Evolutionary conservation across 2,329 filamentous ascomycete species (phyloP).

Genomic region (Aspergillus sojae): DNA sequence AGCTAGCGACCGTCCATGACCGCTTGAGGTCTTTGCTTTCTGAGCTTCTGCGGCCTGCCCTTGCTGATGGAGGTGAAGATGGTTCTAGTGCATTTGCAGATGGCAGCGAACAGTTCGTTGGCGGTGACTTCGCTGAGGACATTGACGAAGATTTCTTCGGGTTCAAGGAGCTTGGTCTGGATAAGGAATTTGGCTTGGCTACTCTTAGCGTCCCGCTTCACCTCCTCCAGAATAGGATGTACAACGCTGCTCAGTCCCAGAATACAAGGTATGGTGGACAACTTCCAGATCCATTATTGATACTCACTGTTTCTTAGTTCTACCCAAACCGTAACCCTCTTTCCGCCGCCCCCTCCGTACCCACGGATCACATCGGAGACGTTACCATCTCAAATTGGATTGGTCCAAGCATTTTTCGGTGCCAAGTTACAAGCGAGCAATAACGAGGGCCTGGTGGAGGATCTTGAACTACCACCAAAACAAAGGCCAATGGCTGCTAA

Average conservation of each 20-base stretch:
- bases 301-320: slow-evolving; percentile 25
- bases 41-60: slow-evolving; percentile 88
- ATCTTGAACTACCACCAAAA: slow-evolving; percentile 91
- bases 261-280: slow-evolving; percentile 55
- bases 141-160: slow-evolving; percentile 99
- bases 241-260: slow-evolving; percentile 80
- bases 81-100: slow-evolving; percentile 92
- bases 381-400: slow-evolving; percentile 77
- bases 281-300: background rate
- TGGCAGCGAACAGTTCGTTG: slow-evolving; percentile 94
- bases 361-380: slow-evolving; percentile 79
- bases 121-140: slow-evolving; percentile 95
- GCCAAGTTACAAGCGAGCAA: slow-evolving; percentile 83
- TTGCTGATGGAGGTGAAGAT: slow-evolving; percentile 78
- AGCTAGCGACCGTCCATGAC: slow-evolving; percentile 83
- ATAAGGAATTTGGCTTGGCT: slow-evolving; percentile 85
- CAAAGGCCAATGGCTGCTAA: slow-evolving; percentile 62
- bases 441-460: slow-evolving; percentile 83
- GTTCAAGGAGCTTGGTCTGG: slow-evolving; percentile 91
- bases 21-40: slow-evolving; percentile 90
- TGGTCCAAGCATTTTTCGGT: slow-evolving; percentile 89
- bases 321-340: slow-evolving; percentile 58
- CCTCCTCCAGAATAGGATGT: slow-evolving; percentile 86
- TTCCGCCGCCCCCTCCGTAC: slow-evolving; percentile 67
- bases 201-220: slow-evolving; percentile 91